Conservation (phyloP, 768 basidiomycete species). For the Neoboletus subvelutipes region DNA sequence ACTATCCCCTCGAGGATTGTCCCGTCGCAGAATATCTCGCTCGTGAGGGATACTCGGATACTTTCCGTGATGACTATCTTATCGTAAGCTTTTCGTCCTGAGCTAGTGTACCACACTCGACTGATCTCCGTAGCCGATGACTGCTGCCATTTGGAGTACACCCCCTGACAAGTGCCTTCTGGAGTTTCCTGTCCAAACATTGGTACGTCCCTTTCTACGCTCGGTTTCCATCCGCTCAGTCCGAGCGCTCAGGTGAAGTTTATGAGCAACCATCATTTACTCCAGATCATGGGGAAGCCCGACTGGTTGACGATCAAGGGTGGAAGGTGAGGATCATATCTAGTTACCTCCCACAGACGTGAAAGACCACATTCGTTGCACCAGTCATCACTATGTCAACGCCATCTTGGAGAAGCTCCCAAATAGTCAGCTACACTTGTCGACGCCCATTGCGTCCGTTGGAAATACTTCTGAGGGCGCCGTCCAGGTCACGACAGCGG, state of each 20-base stretch:
- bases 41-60: conserved; percentile 62
- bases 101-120: background rate
- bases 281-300: conserved; percentile 69
- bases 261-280: conserved; percentile 71
- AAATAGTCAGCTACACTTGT: conserved; percentile 52
- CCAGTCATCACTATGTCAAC: conserved; percentile 65
- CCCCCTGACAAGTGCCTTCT: conserved; percentile 66
- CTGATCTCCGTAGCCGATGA: conserved; percentile 58
- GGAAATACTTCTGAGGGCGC: conserved; percentile 26
- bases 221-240: background rate
- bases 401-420: conserved; percentile 58
- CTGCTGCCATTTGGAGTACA: conserved; percentile 78
- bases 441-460: conserved; percentile 52
- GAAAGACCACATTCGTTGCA: background rate
- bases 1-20: conserved; percentile 28
- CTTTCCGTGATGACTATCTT: conserved; percentile 73
- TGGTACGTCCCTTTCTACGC: conserved; percentile 38
- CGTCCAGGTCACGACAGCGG: conserved; percentile 47
- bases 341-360: background rate
- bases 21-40: conserved; percentile 58
- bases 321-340: conserved; percentile 53
- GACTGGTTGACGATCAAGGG: conserved; percentile 72
- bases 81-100: conserved; percentile 46
- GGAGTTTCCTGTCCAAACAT: conserved; percentile 68
- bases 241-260: conserved; percentile 51